Conservation (phyloP, 768 basidiomycete genomes). For the Mycena metata region DNA sequence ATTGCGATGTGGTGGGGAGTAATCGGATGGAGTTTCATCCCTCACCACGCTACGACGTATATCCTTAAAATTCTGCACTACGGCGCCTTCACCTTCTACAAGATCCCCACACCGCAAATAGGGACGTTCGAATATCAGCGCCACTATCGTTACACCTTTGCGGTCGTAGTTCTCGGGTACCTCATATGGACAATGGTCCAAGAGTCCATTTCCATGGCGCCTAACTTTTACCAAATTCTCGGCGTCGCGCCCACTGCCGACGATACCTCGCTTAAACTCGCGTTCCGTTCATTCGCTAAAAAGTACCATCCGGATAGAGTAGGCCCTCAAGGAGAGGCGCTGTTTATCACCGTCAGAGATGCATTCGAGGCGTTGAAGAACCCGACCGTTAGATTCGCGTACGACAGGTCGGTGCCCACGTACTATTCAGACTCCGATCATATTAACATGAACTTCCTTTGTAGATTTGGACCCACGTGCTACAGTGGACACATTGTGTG, state of each 20-base stretch:
- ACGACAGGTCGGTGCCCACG: conserved; percentile 68
- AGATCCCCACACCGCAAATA: conserved; percentile 53
- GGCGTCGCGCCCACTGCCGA: conserved; percentile 73
- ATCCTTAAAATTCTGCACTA: conserved; percentile 63
- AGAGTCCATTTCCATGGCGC: conserved; percentile 66
- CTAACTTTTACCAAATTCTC: conserved; percentile 86
- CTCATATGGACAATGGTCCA: conserved; percentile 75
- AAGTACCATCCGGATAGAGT: conserved; percentile 84
- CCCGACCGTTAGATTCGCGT: conserved; percentile 84
- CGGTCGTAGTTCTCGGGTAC: conserved; percentile 74
- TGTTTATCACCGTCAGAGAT: conserved; percentile 80
- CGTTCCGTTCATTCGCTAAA: conserved; percentile 82
- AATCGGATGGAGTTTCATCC: conserved; percentile 76
- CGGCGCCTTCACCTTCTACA: conserved; percentile 47
- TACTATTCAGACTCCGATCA: neutral
- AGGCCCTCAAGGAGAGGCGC: conserved; percentile 64
- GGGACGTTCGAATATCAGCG: conserved; percentile 61
- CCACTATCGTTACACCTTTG: conserved; percentile 76
- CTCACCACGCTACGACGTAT: conserved; percentile 69
- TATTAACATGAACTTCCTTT: conserved; percentile 8
- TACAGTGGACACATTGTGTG: conserved; percentile 76
- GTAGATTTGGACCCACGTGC: conserved; percentile 82
- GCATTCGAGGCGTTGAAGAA: conserved; percentile 86
- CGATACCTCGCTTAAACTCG: conserved; percentile 74
- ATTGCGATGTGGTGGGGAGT: conserved; percentile 56